These are phyloP conservation scores for Ramularia endophylla DNA, from an alignment of 2,329 filamentous ascomycete genomes.

Conservation along the genomic window DNA sequence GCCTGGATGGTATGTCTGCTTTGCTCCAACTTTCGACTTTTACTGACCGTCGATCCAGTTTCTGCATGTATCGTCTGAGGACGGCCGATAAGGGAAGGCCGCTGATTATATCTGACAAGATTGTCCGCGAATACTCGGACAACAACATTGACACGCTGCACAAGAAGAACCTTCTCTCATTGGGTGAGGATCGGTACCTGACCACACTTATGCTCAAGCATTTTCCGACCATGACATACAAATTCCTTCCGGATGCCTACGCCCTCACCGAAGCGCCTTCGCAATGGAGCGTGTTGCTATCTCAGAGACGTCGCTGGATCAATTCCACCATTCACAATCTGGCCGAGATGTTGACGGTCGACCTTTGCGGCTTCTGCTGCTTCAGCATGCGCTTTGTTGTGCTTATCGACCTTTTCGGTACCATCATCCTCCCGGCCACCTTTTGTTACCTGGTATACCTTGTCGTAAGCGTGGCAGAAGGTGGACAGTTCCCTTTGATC, in stretches of 20 bases:
- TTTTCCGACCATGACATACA: slow-evolving; percentile 93
- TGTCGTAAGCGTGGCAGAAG: slow-evolving; percentile 68
- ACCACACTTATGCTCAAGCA: slow-evolving; percentile 98
- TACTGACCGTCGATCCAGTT: slow-evolving; percentile 62
- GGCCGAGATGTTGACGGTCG: slow-evolving; percentile 80
- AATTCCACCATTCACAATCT: slow-evolving; percentile 98
- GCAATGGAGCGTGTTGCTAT: slow-evolving; percentile 87
- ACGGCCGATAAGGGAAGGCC: slow-evolving; percentile 93
- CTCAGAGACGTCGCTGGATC: slow-evolving; percentile 98
- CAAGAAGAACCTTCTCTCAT: slow-evolving; percentile 85
- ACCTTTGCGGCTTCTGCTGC: slow-evolving; percentile 98
- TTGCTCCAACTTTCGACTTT: slow-evolving; percentile 15
- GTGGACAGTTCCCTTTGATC: slow-evolving; percentile 75
- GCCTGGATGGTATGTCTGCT: slow-evolving; percentile 80
- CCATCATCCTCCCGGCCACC: slow-evolving; percentile 84
- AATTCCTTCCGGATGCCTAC: slow-evolving; percentile 89
- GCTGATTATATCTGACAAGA: slow-evolving; percentile 81
- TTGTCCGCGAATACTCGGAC: slow-evolving; percentile 84
- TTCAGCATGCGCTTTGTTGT: slow-evolving; percentile 99
- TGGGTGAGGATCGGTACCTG: slow-evolving; percentile 94
- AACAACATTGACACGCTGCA: slow-evolving; percentile 90
- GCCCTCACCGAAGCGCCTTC: slow-evolving; percentile 92
- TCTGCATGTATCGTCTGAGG: slow-evolving; percentile 96
- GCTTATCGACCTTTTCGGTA: slow-evolving; percentile 87
- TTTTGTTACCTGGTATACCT: slow-evolving; percentile 84